phyloP scores from a whole-genome alignment of 495 filamentous ascomycete genomes.

The Annulohypoxylon nitens region DNA sequence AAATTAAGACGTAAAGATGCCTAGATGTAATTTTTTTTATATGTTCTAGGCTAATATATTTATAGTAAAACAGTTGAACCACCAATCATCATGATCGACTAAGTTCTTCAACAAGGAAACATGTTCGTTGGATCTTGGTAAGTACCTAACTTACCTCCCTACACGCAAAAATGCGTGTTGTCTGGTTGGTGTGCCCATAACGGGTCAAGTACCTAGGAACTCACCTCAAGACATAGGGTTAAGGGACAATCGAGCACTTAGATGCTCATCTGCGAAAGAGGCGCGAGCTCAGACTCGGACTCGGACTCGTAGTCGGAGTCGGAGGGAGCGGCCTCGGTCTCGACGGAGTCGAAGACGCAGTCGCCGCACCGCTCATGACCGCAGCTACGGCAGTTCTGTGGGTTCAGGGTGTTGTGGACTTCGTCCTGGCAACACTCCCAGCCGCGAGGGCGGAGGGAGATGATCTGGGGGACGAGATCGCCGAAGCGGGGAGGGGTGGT shows the following conservation, averaged over 20 bases:
- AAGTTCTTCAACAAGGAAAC: too few relatives aligned
- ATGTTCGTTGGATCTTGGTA: too few relatives aligned
- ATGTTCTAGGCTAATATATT: background rate
- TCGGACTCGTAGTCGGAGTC: background rate
- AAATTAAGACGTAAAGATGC: background rate
- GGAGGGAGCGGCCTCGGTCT: background rate
- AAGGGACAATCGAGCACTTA: background rate
- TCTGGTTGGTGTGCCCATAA: too few relatives aligned
- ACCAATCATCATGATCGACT: too few relatives aligned
- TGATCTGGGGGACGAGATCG: background rate
- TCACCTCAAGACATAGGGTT: background rate
- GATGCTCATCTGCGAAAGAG: background rate
- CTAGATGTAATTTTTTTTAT: background rate
- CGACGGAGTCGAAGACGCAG: constrained; percentile 3
- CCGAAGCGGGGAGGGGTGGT: background rate
- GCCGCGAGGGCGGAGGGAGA: background rate
- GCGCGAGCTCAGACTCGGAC: background rate
- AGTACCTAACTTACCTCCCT: too few relatives aligned
- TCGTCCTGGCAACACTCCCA: background rate
- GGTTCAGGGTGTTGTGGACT: background rate
- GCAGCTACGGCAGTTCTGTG: background rate
- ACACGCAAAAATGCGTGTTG: too few relatives aligned
- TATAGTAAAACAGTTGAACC: background rate
- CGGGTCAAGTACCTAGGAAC: too few relatives aligned
- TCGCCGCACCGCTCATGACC: background rate